Percentiles rank a stretch among this genome's conserved stretches.
These are phyloP conservation scores for Mortierella sp. DNA, from an alignment of 371 early-diverging fungal species.

Conservation along the genomic window DNA sequence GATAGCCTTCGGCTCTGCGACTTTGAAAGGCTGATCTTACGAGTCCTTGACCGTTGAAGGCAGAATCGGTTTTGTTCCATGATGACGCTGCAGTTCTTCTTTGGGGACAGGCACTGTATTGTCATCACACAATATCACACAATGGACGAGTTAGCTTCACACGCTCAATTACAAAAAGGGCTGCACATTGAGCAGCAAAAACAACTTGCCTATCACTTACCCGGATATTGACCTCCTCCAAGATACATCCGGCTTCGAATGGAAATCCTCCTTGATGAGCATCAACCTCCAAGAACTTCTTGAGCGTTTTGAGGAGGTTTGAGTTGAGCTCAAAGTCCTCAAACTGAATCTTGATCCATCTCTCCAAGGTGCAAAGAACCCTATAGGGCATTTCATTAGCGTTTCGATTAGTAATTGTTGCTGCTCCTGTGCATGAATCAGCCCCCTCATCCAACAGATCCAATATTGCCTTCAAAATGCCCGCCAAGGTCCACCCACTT, in stretches of 20 bases:
- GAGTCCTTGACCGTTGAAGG: constrained; percentile 43
- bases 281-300: constrained; percentile 55
- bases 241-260: constrained; percentile 55
- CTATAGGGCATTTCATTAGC: constrained; percentile 38
- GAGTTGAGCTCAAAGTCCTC: constrained; percentile 66
- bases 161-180: too few relatives aligned
- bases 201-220: constrained; percentile 19
- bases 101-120: constrained; percentile 32
- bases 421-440: too few relatives aligned
- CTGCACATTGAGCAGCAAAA: too few relatives aligned
- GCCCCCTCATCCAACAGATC: too few relatives aligned
- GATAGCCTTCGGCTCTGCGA: constrained; percentile 7
- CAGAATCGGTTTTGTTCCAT: constrained; percentile 54
- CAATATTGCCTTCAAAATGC: too few relatives aligned
- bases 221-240: constrained; percentile 49
- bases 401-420: too few relatives aligned
- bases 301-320: constrained; percentile 53
- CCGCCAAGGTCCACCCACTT: constrained; percentile 13
- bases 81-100: constrained; percentile 51
- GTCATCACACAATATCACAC: neutral
- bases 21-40: constrained; percentile 34
- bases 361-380: constrained; percentile 65
- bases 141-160: too few relatives aligned
- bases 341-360: constrained; percentile 71
- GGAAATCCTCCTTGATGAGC: constrained; percentile 53